Percentiles rank a stretch among this genome's conserved stretches.
phyloP scores from a whole-genome alignment of 371 early-diverging fungal species.

The Amoeboaphelidium protococcarum region DNA sequence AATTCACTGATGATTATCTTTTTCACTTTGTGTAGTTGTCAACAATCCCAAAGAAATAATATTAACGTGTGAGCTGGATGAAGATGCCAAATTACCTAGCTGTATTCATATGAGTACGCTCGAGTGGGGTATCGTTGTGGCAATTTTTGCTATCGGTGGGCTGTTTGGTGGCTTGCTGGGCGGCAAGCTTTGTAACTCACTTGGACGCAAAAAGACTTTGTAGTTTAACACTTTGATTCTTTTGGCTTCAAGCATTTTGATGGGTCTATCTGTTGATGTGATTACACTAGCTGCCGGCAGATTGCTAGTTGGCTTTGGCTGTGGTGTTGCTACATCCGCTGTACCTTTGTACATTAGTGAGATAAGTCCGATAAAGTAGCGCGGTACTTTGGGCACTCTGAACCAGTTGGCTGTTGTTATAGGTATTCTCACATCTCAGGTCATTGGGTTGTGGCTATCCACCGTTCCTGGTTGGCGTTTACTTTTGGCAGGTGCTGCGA shows the following conservation, averaged over 20 bases:
- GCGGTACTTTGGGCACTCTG: constrained; percentile 6
- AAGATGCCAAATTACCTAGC: constrained; percentile 1
- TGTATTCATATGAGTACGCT: not conserved
- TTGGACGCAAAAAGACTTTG: constrained; percentile 1
- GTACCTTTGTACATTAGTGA: constrained; percentile 8
- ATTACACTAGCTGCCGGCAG: constrained; percentile 1
- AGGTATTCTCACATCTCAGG: constrained; percentile 4
- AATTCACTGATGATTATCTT: not conserved
- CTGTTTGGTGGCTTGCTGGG: not conserved
- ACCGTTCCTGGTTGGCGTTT: not conserved
- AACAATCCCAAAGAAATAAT: constrained; percentile 44
- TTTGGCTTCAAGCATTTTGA: not conserved
- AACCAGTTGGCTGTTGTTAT: constrained; percentile 8
- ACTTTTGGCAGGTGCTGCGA: not conserved
- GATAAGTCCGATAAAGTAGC: constrained; percentile 3
- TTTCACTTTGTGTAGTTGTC: constrained; percentile 9
- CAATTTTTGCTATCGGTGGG: not conserved
- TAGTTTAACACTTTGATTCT: not conserved
- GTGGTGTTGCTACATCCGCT: constrained; percentile 6
- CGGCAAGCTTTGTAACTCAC: not conserved
- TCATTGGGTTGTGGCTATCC: not conserved
- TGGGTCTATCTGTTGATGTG: not conserved
- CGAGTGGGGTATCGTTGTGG: not conserved
- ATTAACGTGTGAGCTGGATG: constrained; percentile 20
- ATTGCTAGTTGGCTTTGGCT: constrained; percentile 8